A percentile compares a stretch with the other conserved stretches of the same genome.
phyloP scores from a whole-genome alignment of 768 basidiomycete species.

The Leccinum variicolor region DNA sequence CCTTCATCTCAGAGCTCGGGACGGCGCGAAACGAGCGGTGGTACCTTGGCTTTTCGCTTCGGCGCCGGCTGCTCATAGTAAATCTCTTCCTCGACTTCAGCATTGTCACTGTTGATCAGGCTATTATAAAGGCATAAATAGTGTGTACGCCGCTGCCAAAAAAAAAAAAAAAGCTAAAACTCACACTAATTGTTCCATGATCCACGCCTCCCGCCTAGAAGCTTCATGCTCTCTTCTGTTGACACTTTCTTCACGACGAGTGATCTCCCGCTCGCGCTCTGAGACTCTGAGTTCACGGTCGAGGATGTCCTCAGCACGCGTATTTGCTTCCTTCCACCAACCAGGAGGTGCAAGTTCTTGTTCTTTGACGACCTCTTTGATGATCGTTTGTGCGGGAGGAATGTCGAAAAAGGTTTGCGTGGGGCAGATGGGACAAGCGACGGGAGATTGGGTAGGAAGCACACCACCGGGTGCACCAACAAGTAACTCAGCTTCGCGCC shows the following conservation, averaged over 20 bases:
- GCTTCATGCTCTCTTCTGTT: conserved; percentile 87
- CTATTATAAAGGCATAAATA: conserved; percentile 33
- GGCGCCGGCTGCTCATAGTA: conserved; percentile 65
- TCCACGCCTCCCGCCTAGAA: conserved; percentile 83
- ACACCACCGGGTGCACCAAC: conserved; percentile 83
- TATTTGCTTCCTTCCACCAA: conserved; percentile 67
- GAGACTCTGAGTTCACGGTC: conserved; percentile 84
- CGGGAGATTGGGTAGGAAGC: conserved; percentile 50
- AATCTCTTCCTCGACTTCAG: conserved; percentile 76
- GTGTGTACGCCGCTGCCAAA: background rate
- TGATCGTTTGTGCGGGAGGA: conserved; percentile 69
- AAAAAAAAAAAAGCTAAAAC: conserved; percentile 21
- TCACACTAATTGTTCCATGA: conserved; percentile 91
- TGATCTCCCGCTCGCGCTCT: conserved; percentile 83
- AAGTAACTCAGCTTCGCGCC: conserved; percentile 82
- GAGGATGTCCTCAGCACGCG: conserved; percentile 76
- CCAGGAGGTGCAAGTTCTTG: conserved; percentile 74
- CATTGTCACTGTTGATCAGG: conserved; percentile 64
- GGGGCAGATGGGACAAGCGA: conserved; percentile 56
- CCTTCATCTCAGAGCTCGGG: conserved; percentile 96
- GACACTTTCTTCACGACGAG: conserved; percentile 79
- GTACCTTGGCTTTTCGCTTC: conserved; percentile 89
- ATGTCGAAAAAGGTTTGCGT: conserved; percentile 54
- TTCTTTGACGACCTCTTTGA: conserved; percentile 86
- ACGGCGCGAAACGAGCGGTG: conserved; percentile 77